Percentiles rank a stretch among this genome's conserved stretches.
Evolutionary conservation across 805 yeast genomes (phyloP).

Genomic region (Kodamaea kakaduensis): DNA sequence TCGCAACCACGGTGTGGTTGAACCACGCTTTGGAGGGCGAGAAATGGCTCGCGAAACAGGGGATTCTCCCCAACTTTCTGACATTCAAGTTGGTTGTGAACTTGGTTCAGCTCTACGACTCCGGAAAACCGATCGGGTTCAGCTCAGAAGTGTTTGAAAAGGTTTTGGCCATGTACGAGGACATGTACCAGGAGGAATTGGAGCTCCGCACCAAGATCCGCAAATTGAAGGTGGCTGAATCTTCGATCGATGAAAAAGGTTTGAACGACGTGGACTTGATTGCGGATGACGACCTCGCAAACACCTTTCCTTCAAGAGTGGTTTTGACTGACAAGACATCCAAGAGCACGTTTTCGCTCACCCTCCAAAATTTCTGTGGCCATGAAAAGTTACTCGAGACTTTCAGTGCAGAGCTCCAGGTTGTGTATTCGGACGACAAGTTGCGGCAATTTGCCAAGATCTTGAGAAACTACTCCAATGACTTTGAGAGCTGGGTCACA

Average conservation of each 20-base stretch:
- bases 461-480: conserved; percentile 39
- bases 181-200: conserved; percentile 41
- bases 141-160: conserved; percentile 32
- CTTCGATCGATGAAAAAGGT: conserved; percentile 28
- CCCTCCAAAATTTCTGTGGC: conserved; percentile 29
- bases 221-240: conserved; percentile 26
- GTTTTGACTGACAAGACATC: conserved; percentile 30
- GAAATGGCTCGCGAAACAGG: conserved; percentile 47
- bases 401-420: conserved; percentile 4
- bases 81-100: conserved; percentile 45
- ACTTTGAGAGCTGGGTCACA: conserved; percentile 50
- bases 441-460: conserved; percentile 35
- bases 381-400: background rate
- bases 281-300: conserved; percentile 50
- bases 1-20: conserved; percentile 59
- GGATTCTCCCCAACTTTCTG: conserved; percentile 51
- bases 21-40: conserved; percentile 45
- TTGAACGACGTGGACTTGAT: conserved; percentile 35
- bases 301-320: conserved; percentile 53
- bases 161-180: conserved; percentile 31
- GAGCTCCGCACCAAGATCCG: conserved; percentile 37
- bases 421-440: conserved; percentile 50
- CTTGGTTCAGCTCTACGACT: conserved; percentile 41
- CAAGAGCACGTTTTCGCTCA: conserved; percentile 30
- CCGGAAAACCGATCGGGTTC: conserved; percentile 25